Conservation (phyloP, 305 asterid species). For the Euphrasia arctica region DNA sequence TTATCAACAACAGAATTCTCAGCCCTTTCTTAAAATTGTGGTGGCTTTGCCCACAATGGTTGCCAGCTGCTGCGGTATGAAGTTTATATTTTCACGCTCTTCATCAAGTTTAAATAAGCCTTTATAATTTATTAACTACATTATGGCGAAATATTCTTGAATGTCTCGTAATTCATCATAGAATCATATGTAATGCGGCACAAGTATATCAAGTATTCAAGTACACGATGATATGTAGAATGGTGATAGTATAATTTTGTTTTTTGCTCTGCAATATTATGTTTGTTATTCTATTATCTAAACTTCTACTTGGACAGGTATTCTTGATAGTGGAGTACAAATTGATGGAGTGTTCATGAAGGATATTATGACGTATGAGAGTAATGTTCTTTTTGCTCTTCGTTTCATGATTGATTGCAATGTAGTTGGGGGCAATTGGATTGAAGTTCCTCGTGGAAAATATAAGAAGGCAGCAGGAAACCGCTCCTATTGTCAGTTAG, state of each 20-base stretch:
- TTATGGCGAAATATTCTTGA: constrained; percentile 18
- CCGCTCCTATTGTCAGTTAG: constrained; percentile 79
- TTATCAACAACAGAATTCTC: constrained; percentile 72
- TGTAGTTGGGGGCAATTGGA: constrained; percentile 97
- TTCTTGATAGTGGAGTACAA: constrained; percentile 90
- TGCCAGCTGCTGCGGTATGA: constrained; percentile 89
- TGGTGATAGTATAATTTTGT: constrained; percentile 10
- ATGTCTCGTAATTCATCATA: constrained; percentile 21
- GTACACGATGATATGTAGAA: constrained; percentile 17
- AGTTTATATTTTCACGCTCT: constrained; percentile 19
- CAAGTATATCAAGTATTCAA: background rate
- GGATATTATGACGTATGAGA: constrained; percentile 89
- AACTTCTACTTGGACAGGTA: constrained; percentile 52
- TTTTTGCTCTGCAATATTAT: constrained; percentile 14
- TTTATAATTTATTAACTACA: background rate
- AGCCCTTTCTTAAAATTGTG: constrained; percentile 89
- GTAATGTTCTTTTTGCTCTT: constrained; percentile 94
- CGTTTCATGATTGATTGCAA: constrained; percentile 98
- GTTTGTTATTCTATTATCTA: constrained; percentile 22
- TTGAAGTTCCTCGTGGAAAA: constrained; percentile 84
- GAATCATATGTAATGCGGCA: constrained; percentile 11
- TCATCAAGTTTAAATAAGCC: constrained; percentile 17
- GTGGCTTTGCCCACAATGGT: constrained; percentile 99
- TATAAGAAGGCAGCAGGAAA: constrained; percentile 58
- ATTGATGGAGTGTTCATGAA: constrained; percentile 90